phyloP scores from a whole-genome alignment of 257 asterid species.

The Solanum appendiculatum region DNA sequence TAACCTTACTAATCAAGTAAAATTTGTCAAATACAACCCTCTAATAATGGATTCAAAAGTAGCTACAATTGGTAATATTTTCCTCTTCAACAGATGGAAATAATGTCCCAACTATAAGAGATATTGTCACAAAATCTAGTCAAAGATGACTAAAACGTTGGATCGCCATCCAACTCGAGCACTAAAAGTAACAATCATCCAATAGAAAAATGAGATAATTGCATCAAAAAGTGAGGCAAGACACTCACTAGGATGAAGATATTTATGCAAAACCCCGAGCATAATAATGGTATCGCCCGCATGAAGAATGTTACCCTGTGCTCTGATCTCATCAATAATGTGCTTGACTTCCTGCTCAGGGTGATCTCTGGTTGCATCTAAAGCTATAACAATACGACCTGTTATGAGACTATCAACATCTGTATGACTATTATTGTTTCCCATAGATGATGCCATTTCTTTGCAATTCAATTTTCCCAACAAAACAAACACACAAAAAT shows the following conservation, averaged over 20 bases:
- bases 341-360: constrained; percentile 19
- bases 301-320: constrained; percentile 27
- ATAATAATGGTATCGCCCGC: constrained; percentile 37
- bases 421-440: constrained; percentile 9
- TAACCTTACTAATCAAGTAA: background rate
- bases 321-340: constrained; percentile 21
- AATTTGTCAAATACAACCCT: background rate
- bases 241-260: constrained; percentile 53
- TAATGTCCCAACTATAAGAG: background rate
- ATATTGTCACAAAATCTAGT: background rate
- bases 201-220: background rate
- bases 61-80: background rate
- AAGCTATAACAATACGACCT: constrained; percentile 42
- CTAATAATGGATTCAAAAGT: background rate
- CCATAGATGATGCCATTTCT: constrained; percentile 25
- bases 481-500: background rate
- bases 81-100: background rate
- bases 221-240: background rate
- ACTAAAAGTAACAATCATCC: background rate
- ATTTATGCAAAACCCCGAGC: constrained; percentile 51
- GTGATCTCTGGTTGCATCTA: constrained; percentile 49
- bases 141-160: background rate
- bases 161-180: background rate
- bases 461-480: background rate
- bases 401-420: constrained; percentile 17